Conservation (phyloP, 176 grass and related monocot species). For the Paspalum notatum region DNA sequence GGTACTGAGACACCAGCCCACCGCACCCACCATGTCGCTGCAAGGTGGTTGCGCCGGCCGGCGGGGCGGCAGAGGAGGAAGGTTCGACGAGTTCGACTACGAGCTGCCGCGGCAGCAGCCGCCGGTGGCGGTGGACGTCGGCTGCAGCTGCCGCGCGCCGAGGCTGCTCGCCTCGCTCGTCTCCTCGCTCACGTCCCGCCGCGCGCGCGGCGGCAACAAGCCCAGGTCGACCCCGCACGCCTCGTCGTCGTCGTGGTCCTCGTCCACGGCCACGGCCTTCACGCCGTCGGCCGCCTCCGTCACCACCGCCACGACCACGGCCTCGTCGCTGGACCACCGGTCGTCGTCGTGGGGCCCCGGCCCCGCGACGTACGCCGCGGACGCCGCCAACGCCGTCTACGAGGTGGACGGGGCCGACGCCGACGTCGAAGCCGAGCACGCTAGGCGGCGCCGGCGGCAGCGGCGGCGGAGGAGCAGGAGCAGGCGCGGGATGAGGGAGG, state of each 20-base stretch:
- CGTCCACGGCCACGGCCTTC: slow-evolving; percentile 19
- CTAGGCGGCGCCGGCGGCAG: neutral
- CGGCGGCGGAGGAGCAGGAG: neutral
- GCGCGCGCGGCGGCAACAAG: slow-evolving; percentile 11
- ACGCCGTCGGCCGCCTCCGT: slow-evolving; percentile 49
- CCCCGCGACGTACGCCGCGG: slow-evolving; percentile 34
- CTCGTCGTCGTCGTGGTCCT: slow-evolving; percentile 35
- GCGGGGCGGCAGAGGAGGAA: slow-evolving; percentile 13
- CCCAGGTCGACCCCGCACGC: slow-evolving; percentile 39
- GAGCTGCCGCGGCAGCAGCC: slow-evolving; percentile 46
- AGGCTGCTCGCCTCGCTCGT: slow-evolving; percentile 58
- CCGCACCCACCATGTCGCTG: slow-evolving; percentile 14
- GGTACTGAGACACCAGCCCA: too few species aligned
- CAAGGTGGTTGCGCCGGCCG: neutral
- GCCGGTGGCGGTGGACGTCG: slow-evolving; percentile 59
- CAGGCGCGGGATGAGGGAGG: neutral
- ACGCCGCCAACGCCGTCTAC: slow-evolving; percentile 30
- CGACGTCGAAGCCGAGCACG: neutral
- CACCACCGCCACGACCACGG: slow-evolving; percentile 33
- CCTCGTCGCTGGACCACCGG: slow-evolving; percentile 28
- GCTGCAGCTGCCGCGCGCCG: slow-evolving; percentile 73
- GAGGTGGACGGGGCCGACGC: neutral
- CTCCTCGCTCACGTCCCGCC: slow-evolving; percentile 39
- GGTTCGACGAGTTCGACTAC: slow-evolving; percentile 24
- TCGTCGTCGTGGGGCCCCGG: slow-evolving; percentile 27